These are phyloP conservation scores for Theileria equi DNA, from an alignment of 169 alveolate species.

Conservation along the genomic window DNA sequence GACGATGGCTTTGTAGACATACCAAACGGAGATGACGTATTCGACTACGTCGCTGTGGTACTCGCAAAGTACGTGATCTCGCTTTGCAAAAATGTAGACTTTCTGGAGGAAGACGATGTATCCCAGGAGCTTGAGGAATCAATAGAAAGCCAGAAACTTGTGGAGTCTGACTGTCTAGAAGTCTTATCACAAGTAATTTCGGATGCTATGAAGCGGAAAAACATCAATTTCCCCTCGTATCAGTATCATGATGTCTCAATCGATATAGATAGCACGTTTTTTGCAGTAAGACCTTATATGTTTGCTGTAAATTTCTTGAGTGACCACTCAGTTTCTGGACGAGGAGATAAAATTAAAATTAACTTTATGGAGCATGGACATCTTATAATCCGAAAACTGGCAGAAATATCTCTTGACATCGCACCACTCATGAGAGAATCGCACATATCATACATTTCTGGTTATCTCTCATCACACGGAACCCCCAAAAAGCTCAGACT, in stretches of 20 bases:
- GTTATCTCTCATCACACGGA: constrained; percentile 35
- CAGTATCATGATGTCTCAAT: too few species aligned
- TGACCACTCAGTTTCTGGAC: background rate
- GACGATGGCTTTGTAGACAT: too few species aligned
- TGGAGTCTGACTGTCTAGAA: constrained; percentile 42
- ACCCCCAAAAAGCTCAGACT: constrained; percentile 21
- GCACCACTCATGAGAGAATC: constrained; percentile 31
- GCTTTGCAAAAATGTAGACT: constrained; percentile 45
- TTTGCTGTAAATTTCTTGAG: background rate
- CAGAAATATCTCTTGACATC: background rate
- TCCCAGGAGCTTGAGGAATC: constrained; percentile 35
- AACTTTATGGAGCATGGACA: constrained; percentile 1
- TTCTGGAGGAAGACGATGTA: background rate
- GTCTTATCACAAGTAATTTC: background rate
- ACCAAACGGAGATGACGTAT: background rate
- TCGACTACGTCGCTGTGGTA: constrained; percentile 5
- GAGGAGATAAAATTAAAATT: background rate
- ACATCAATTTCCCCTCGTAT: background rate
- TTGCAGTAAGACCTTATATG: background rate
- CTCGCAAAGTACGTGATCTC: constrained; percentile 32
- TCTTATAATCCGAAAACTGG: background rate
- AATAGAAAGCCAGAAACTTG: constrained; percentile 42
- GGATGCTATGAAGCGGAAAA: background rate
- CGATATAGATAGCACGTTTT: too few species aligned
- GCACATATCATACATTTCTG: constrained; percentile 25